phyloP scores from a whole-genome alignment of 169 alveolate genomes.

The Eimeria praecox region DNA sequence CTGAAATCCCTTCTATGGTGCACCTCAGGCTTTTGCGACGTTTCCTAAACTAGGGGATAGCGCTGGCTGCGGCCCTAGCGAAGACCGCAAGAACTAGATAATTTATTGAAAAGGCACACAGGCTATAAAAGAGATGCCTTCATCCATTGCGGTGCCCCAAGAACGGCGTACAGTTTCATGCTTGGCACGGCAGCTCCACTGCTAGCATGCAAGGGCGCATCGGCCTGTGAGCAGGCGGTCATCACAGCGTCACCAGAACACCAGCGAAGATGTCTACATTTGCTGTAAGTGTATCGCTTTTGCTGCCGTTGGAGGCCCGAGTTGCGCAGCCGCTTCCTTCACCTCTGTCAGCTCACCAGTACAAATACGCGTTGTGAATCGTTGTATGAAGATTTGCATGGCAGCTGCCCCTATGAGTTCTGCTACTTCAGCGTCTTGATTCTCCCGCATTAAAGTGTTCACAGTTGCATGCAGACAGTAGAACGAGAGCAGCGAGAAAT shows the following conservation, averaged over 20 bases:
- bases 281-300: slow-evolving; percentile 16
- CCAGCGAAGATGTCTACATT: slow-evolving; percentile 54
- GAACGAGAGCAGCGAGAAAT: not conserved
- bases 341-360: not conserved
- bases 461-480: not conserved
- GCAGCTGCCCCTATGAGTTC: not conserved
- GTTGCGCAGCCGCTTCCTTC: not conserved
- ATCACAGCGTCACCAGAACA: not conserved
- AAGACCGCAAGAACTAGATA: not conserved
- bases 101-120: not conserved
- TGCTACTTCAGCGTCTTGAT: not conserved
- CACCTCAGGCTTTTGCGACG: not conserved
- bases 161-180: not conserved
- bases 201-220: not conserved
- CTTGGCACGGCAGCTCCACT: not conserved
- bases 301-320: not conserved
- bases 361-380: not conserved
- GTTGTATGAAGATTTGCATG: not conserved
- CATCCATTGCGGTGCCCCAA: not conserved
- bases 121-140: not conserved
- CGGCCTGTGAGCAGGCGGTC: not conserved
- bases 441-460: not conserved
- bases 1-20: not conserved
- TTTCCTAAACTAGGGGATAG: not conserved
- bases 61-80: not conserved